phyloP scores from a whole-genome alignment of 2,329 filamentous ascomycete genomes.

The Camillea tinctor region DNA sequence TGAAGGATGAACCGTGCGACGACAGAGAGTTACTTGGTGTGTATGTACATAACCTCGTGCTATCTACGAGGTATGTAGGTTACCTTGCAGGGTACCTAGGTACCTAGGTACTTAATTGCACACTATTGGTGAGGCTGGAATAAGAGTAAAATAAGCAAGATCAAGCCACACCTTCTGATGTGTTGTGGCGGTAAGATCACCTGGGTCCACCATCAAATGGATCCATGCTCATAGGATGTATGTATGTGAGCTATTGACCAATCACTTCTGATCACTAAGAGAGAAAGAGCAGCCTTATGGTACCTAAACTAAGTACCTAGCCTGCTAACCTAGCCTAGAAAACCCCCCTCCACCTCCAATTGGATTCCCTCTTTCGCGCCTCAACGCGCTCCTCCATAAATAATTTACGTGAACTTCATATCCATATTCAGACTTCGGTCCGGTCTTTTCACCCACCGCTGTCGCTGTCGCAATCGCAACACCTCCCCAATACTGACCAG shows the following conservation, averaged over 20 bases:
- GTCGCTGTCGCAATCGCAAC: conserved; percentile 24
- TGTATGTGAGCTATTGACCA: too few species aligned
- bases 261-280: too few species aligned
- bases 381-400: conserved; percentile 28
- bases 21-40: neutral
- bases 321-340: conserved; percentile 4
- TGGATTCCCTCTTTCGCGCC: conserved; percentile 15
- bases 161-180: too few species aligned
- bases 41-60: too few species aligned
- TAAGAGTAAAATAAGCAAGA: too few species aligned
- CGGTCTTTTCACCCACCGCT: conserved; percentile 5
- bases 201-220: too few species aligned
- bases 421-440: conserved; percentile 9
- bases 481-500: conserved; percentile 5
- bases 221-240: too few species aligned
- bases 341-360: conserved; percentile 14
- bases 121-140: too few species aligned
- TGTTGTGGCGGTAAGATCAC: too few species aligned
- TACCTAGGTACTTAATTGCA: too few species aligned
- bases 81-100: neutral
- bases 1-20: neutral
- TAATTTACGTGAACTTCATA: conserved; percentile 22
- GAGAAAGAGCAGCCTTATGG: too few species aligned
- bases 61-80: too few species aligned
- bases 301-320: conserved; percentile 2